Evolutionary conservation across 163 green algal genomes (phyloP).

Genomic region (Chlamydomonas reinhardtii): DNA sequence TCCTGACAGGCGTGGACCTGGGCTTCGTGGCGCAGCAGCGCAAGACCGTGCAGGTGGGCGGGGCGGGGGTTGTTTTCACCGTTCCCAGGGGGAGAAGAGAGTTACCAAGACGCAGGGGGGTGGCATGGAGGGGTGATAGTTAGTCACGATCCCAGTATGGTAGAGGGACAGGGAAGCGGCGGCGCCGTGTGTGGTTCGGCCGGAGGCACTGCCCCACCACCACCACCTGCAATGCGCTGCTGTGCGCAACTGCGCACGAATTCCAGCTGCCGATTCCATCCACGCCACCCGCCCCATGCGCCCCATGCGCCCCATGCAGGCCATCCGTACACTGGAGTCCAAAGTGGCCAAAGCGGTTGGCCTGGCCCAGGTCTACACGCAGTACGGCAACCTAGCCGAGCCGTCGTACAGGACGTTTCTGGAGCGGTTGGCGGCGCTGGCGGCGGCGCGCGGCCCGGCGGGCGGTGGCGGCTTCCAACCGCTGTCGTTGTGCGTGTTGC

Average conservation of each 20-base stretch:
- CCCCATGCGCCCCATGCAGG: not conserved
- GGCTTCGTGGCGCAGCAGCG: conserved; percentile 38
- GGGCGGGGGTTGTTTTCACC: not conserved
- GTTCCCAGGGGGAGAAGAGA: too few relatives aligned
- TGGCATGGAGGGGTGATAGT: too few relatives aligned
- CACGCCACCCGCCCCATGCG: not conserved
- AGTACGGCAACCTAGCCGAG: conserved; percentile 30
- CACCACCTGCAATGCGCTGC: too few relatives aligned
- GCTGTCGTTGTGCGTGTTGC: conserved; percentile 47
- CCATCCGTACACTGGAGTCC: conserved; percentile 8
- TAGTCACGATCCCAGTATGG: too few relatives aligned
- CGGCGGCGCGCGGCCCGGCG: not conserved
- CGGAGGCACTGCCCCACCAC: too few relatives aligned
- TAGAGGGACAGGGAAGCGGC: too few relatives aligned
- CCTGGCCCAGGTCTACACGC: conserved; percentile 46
- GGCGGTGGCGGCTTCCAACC: not conserved
- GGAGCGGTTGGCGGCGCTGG: conserved; percentile 51
- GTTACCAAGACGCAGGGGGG: too few relatives aligned
- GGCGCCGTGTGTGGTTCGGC: too few relatives aligned
- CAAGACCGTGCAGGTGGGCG: not conserved
- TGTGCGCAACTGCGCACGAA: too few relatives aligned
- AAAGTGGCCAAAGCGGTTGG: conserved; percentile 6
- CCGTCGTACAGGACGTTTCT: conserved; percentile 51
- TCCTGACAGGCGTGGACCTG: conserved; percentile 52
- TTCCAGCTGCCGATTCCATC: too few relatives aligned